Conservation (phyloP, 2,329 filamentous ascomycete genomes). For the Diaporthe sp. region DNA sequence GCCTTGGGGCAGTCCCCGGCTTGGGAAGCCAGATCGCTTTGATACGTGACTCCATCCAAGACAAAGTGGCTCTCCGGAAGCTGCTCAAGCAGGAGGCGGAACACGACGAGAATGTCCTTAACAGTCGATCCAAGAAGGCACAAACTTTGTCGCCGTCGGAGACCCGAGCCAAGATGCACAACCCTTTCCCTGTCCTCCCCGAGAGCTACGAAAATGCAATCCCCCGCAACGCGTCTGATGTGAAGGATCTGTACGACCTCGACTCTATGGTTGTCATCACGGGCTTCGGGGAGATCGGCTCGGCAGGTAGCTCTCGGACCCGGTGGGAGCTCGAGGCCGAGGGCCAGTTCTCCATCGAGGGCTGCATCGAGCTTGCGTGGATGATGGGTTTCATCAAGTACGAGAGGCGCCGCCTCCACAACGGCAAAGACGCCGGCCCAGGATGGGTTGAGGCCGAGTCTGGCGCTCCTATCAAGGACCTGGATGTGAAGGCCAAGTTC, state of each 20-base stretch:
- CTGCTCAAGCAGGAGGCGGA: background rate
- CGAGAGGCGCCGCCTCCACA: constrained; percentile 47
- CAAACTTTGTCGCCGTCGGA: constrained; percentile 30
- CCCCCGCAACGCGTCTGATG: constrained; percentile 29
- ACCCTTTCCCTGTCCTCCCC: constrained; percentile 40
- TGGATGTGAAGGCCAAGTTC: constrained; percentile 45
- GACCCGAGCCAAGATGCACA: constrained; percentile 33
- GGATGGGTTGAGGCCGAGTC: constrained; percentile 55
- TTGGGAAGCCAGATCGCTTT: constrained; percentile 40
- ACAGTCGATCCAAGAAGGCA: constrained; percentile 40
- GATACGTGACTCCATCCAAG: constrained; percentile 38
- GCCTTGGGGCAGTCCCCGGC: constrained; percentile 43
- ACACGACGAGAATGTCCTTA: background rate
- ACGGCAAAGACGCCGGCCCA: constrained; percentile 6
- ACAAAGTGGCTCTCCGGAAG: constrained; percentile 36
- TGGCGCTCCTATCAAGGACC: constrained; percentile 42
- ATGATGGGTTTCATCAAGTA: constrained; percentile 80
- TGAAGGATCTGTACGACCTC: constrained; percentile 51
- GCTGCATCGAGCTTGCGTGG: constrained; percentile 79
- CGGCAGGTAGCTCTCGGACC: constrained; percentile 77
- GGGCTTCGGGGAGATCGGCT: constrained; percentile 55
- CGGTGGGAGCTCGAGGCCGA: constrained; percentile 80
- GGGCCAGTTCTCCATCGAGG: constrained; percentile 76
- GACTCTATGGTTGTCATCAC: constrained; percentile 50
- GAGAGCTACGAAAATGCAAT: constrained; percentile 23